Conservation (phyloP, 768 basidiomycete species). For the Rhodotorula toruloides region DNA sequence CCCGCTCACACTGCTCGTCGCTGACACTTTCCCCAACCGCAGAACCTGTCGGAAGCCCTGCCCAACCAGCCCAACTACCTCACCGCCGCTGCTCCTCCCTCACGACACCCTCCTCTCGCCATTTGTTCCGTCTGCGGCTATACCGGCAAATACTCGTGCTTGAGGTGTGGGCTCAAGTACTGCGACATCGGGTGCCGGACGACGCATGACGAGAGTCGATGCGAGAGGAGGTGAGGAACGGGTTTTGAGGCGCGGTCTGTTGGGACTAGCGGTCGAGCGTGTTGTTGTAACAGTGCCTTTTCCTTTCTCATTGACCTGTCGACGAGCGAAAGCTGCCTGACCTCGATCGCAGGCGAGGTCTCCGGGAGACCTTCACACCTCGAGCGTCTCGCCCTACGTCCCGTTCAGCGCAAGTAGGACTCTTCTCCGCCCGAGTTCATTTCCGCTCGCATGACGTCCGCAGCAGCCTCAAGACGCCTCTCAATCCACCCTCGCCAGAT, state of each 20-base stretch:
- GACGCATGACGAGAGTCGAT: conserved; percentile 72
- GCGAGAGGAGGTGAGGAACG: conserved; percentile 52
- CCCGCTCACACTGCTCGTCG: not conserved
- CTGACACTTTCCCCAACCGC: conserved; percentile 41
- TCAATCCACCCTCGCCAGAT: conserved; percentile 18
- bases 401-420: too few relatives aligned
- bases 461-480: too few relatives aligned
- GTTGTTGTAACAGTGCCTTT: too few relatives aligned
- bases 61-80: conserved; percentile 63
- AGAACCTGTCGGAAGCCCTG: conserved; percentile 45
- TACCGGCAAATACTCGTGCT: conserved; percentile 73
- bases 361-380: too few relatives aligned
- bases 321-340: too few relatives aligned
- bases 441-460: too few relatives aligned
- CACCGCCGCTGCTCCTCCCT: conserved; percentile 60
- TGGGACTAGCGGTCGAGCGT: too few relatives aligned
- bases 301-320: too few relatives aligned
- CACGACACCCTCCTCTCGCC: conserved; percentile 62
- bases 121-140: conserved; percentile 84
- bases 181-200: conserved; percentile 68
- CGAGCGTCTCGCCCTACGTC: too few relatives aligned
- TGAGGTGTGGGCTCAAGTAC: conserved; percentile 66
- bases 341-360: too few relatives aligned
- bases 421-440: too few relatives aligned
- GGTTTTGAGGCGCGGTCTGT: not conserved